Base-by-base conservation (phyloP, 352 stramenopile genomes). In the Phytopythium mirpurense region DNA sequence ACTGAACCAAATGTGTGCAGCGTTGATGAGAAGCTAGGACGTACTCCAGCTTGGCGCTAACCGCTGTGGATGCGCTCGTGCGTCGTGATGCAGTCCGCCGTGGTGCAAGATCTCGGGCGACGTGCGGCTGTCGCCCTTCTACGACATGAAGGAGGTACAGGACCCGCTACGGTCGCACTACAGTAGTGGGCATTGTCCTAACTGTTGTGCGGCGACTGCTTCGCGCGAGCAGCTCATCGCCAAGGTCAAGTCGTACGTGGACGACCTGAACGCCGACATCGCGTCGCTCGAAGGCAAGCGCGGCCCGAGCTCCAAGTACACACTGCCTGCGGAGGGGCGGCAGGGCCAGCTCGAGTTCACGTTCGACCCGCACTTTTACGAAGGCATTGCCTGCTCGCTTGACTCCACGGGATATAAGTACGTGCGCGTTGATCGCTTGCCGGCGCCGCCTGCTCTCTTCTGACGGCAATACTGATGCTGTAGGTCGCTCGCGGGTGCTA, bases 111-210 rank as follows among this genome's bases (percentile, higher is more conserved):
- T 97, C 57, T 87, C 82, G 19, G 89, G 89, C 21, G 89, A 97
- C 31, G 86, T 95, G n/a, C 83, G 89, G 44, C 59, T 96, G n/a
- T 92, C 83, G 29, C 89, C 89, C 27, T 97, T 97, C 66, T 97
- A 97, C 68, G 77, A 93, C 29, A 81, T 95, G 57, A 67, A 87
- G 31, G 81, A 93, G 26, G 79, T 93, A 80, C 43, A n/a, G n/a
- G n/a, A n/a, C n/a, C n/a, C n/a, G n/a, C n/a, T n/a, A n/a, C n/a
- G n/a, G n/a, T n/a, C n/a, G n/a, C n/a, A n/a, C n/a, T n/a, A n/a
- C n/a, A n/a, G n/a, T n/a, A n/a, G n/a, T n/a, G n/a, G n/a, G n/a
- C n/a, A n/a, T n/a, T n/a, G n/a, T n/a, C n/a, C n/a, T n/a, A n/a
- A n/a, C n/a, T n/a, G n/a, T n/a, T n/a, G n/a, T n/a, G n/a, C n/a